Conservation (phyloP, 2,329 filamentous ascomycete genomes). For the Penicillium occitanis region DNA sequence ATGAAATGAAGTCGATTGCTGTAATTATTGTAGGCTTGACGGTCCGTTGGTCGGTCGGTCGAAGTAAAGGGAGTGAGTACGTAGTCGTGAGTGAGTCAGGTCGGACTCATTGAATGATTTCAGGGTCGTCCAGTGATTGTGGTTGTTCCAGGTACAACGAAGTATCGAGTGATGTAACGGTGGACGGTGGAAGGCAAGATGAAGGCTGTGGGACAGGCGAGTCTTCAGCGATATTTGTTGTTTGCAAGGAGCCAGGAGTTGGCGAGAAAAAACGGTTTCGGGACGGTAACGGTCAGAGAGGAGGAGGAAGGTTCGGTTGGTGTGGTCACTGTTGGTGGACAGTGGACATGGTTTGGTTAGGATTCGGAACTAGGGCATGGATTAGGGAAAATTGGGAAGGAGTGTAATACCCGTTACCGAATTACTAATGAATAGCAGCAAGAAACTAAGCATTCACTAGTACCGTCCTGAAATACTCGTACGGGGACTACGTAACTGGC, state of each 20-base stretch:
- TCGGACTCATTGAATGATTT: conserved; percentile 2
- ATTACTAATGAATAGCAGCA: not conserved
- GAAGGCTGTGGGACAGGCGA: not conserved
- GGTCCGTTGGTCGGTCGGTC: not conserved
- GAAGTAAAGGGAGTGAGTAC: not conserved
- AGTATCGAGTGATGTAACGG: not conserved
- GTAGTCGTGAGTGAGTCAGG: not conserved
- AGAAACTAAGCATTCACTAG: not conserved
- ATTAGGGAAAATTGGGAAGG: not conserved
- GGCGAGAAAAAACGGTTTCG: not conserved
- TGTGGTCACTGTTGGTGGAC: not conserved
- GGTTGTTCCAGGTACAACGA: not conserved
- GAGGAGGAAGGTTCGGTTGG: not conserved
- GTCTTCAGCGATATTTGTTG: not conserved
- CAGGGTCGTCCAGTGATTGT: not conserved
- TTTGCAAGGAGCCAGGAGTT: not conserved
- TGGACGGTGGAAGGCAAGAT: not conserved
- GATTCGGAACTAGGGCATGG: conserved; percentile 6
- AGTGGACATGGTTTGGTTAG: not conserved
- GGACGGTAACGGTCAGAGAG: not conserved
- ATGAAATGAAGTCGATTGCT: not conserved
- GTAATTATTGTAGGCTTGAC: not conserved
- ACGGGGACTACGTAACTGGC: not conserved
- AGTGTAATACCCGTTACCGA: not conserved
- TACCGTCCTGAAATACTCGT: not conserved